Conservation (phyloP, 768 basidiomycete species). For the Leucosporidium creatinivorum region DNA sequence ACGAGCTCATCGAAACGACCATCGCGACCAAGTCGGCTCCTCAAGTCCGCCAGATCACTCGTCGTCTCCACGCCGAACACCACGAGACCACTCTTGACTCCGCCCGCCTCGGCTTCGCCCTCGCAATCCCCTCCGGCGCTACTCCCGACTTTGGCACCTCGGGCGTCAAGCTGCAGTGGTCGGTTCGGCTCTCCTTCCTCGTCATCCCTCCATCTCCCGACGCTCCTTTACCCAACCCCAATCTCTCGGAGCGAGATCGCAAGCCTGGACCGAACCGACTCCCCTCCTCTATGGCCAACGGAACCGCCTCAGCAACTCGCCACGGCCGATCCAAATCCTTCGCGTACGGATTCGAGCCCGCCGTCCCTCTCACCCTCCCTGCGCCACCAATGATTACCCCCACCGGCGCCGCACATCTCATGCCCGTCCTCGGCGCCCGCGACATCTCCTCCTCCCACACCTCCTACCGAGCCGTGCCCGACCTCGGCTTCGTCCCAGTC, state of each 20-base stretch:
- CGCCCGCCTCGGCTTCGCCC: conserved; percentile 70
- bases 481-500: conserved; percentile 36
- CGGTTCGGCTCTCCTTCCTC: conserved; percentile 74
- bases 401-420: conserved; percentile 35
- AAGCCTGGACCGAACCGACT: conserved; percentile 40
- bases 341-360: conserved; percentile 34
- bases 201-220: conserved; percentile 54
- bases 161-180: conserved; percentile 84
- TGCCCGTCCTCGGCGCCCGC: conserved; percentile 27
- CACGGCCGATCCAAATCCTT: conserved; percentile 34
- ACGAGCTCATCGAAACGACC: conserved; percentile 66
- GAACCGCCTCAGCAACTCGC: background rate
- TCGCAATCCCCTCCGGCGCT: conserved; percentile 88
- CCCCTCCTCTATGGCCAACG: conserved; percentile 20
- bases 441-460: conserved; percentile 14
- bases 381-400: conserved; percentile 27
- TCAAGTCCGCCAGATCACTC: conserved; percentile 46
- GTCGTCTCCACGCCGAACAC: conserved; percentile 76
- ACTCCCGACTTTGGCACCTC: conserved; percentile 74
- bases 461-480: conserved; percentile 38
- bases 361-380: conserved; percentile 29
- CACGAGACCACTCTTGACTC: conserved; percentile 70
- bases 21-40: conserved; percentile 46
- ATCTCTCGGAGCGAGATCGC: no score
- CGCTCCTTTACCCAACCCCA: background rate